Evolutionary conservation across 139 green algal species (phyloP).

Genomic region (Picochlorum sp.): DNA sequence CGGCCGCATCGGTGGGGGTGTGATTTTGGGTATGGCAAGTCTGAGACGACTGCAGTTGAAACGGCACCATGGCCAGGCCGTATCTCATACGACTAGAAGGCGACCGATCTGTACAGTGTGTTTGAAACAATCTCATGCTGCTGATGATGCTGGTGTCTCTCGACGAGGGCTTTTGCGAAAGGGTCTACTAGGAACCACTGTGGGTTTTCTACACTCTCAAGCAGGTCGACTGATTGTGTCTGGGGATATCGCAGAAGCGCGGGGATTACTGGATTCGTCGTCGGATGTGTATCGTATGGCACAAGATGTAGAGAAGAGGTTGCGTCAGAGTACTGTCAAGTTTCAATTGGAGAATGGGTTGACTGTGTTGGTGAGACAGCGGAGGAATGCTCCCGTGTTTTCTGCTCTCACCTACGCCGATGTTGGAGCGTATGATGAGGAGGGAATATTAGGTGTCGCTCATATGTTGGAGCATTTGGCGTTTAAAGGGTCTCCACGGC

Average conservation of each 20-base stretch:
- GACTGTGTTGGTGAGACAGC: conserved; percentile 71
- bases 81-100: too few relatives aligned
- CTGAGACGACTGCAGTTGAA: too few relatives aligned
- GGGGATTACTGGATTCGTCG: background rate
- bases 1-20: too few relatives aligned
- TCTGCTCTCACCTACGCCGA: conserved; percentile 62
- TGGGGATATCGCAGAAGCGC: background rate
- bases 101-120: too few relatives aligned
- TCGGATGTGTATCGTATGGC: background rate
- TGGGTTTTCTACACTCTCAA: too few relatives aligned
- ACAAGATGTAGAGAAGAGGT: background rate
- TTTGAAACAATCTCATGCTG: too few relatives aligned
- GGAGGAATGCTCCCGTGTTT: conserved; percentile 60
- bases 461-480: conserved; percentile 85
- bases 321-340: conserved; percentile 20
- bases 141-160: too few relatives aligned
- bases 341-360: conserved; percentile 85
- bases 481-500: conserved; percentile 61
- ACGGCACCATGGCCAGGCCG: too few relatives aligned
- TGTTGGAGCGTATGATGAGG: conserved; percentile 69
- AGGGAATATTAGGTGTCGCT: conserved; percentile 66
- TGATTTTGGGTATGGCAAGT: too few relatives aligned
- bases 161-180: too few relatives aligned
- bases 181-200: too few relatives aligned
- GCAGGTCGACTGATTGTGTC: too few relatives aligned